These are phyloP conservation scores for Salicornia ramosissima DNA, from an alignment of 148 eudicot species.

Conservation along the genomic window DNA sequence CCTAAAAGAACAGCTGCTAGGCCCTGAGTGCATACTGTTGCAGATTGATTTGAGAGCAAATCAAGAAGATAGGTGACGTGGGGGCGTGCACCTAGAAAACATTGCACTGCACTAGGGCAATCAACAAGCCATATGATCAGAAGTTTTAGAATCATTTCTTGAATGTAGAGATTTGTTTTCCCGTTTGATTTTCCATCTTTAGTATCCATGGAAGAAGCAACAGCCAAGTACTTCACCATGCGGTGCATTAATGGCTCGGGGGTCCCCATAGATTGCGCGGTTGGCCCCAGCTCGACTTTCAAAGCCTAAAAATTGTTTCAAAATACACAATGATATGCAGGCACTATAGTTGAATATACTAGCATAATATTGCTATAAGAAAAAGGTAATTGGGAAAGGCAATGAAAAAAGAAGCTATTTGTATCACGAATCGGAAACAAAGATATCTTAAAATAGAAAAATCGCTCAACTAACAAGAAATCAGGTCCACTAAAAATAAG, in stretches of 20 bases:
- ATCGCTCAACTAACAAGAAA: neutral
- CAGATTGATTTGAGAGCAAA: slow-evolving; percentile 56
- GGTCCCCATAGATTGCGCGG: slow-evolving; percentile 56
- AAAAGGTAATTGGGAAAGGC: neutral
- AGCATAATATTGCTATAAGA: neutral
- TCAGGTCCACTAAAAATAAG: no score
- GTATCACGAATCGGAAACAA: neutral
- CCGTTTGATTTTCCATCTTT: slow-evolving; percentile 61
- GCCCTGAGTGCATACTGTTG: slow-evolving; percentile 60
- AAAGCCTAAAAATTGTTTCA: slow-evolving; percentile 52
- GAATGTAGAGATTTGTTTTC: slow-evolving; percentile 40
- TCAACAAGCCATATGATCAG: slow-evolving; percentile 76
- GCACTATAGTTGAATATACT: neutral
- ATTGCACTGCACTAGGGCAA: slow-evolving; percentile 72
- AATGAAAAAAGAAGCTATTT: no score
- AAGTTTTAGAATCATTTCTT: slow-evolving; percentile 74
- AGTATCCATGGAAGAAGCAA: slow-evolving; percentile 70
- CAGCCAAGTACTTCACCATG: slow-evolving; percentile 86
- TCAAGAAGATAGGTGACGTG: slow-evolving; percentile 83
- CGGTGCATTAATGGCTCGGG: slow-evolving; percentile 93
- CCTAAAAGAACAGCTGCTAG: slow-evolving; percentile 81
- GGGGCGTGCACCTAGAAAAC: slow-evolving; percentile 85
- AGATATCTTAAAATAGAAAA: neutral
- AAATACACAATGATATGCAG: slow-evolving; percentile 1
- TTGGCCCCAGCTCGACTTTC: slow-evolving; percentile 66